Evolutionary conservation across 176 grass and related monocot genomes (phyloP).

Genomic region (Phoenix roebelenii): DNA sequence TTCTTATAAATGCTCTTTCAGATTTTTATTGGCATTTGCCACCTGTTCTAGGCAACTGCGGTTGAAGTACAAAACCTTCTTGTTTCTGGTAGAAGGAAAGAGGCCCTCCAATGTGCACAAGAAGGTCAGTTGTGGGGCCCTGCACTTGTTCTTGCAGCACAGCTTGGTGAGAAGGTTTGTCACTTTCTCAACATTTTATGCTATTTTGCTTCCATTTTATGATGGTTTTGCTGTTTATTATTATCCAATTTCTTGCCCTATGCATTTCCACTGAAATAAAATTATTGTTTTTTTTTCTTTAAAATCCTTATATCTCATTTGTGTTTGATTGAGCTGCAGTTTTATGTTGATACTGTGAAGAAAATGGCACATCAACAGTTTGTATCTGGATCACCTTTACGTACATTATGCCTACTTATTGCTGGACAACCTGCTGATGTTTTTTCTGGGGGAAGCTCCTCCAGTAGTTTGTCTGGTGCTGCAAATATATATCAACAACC

Average conservation of each 20-base stretch:
- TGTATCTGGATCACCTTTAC: conserved; percentile 72
- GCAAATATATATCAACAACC: conserved; percentile 37
- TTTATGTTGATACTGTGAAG: conserved; percentile 90
- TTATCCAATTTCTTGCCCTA: background rate
- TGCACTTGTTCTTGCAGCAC: conserved; percentile 84
- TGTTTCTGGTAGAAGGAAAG: conserved; percentile 88
- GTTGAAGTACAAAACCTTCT: conserved; percentile 88
- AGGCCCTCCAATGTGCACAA: conserved; percentile 80
- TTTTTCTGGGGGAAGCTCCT: conserved; percentile 48
- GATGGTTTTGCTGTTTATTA: conserved; percentile 6
- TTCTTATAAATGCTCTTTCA: no score
- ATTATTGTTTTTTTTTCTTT: no score
- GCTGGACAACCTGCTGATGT: conserved; percentile 92
- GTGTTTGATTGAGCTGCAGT: conserved; percentile 35
- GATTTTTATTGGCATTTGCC: background rate
- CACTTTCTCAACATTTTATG: background rate
- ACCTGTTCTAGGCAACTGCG: conserved; percentile 64
- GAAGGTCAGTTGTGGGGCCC: conserved; percentile 97
- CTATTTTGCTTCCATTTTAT: background rate
- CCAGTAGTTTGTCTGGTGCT: conserved; percentile 30
- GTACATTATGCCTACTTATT: conserved; percentile 92
- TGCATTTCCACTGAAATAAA: background rate
- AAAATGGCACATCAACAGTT: conserved; percentile 93
- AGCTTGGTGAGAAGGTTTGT: conserved; percentile 80
- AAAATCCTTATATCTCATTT: no score